Conservation (phyloP, 2,329 filamentous ascomycete genomes). For the Aspergillus transmontanensis region DNA sequence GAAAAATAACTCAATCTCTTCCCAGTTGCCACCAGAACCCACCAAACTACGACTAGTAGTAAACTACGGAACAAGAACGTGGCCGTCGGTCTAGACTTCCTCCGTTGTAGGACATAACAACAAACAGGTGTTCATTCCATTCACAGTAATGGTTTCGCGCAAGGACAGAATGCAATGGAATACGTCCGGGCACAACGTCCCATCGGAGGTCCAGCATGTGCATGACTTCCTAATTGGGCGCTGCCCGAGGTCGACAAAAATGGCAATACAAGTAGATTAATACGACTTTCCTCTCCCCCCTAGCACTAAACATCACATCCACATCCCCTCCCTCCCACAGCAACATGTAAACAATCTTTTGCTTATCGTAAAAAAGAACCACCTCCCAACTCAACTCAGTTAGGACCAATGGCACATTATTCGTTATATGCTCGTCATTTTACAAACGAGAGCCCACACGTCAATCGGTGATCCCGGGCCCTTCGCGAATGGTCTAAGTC, state of each 20-base stretch:
- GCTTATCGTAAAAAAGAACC: slow-evolving; percentile 7
- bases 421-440: slow-evolving; percentile 10
- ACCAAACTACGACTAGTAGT: too few species aligned
- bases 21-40: too few species aligned
- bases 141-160: background rate
- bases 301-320: background rate
- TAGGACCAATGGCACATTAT: slow-evolving; percentile 5
- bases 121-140: background rate
- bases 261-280: background rate
- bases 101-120: background rate
- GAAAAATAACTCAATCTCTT: too few species aligned
- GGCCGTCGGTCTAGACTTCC: too few species aligned
- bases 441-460: background rate
- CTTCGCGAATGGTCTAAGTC: background rate
- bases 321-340: background rate
- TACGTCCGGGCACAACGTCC: background rate
- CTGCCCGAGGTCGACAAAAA: background rate
- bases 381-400: background rate
- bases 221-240: background rate
- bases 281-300: background rate
- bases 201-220: background rate
- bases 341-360: background rate
- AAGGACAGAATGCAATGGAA: background rate
- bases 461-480: background rate
- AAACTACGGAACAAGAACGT: too few species aligned